Evolutionary conservation across 257 asterid species (phyloP), one percentile per base, ranked within the genome.

Genomic region (Agastache rugosa): DNA sequence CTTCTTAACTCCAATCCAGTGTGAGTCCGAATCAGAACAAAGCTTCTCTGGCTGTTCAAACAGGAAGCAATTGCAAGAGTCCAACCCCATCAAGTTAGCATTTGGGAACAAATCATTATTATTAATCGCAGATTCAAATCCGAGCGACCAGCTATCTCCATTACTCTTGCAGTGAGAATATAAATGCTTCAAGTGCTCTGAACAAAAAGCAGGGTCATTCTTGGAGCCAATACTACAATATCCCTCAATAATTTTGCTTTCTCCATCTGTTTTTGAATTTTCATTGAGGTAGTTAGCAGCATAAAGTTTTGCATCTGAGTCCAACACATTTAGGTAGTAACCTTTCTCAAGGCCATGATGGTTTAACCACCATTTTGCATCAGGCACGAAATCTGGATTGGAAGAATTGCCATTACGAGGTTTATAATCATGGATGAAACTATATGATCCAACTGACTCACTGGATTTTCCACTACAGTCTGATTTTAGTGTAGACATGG

Each of bases 1-100:
- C 67, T 84, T 84, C 84, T 83, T 59, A 45, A 88, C 77, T 51
- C 82, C 91, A 53, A 79, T 65, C 85, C 87, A 84, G 19, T 84
- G 68, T 11, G 88, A 81, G 58, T 86, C 89, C 67, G 78, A 12
- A 59, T 82, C 72, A 60, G 91, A 75, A 73, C 63, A 75, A 73
- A 69, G 80, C 81, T 83, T 85, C 34, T 77, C 73, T 3, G 85
- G 64, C 39, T 63, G 34, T 45, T 80, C 85, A 50, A 71, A 42
- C 19, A 67, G 83, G 19, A 53, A 50, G 78, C 19, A 27, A 44
- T 29, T 56, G 74, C 51, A 72, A 68, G 81, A 34, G 58, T 75
- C 81, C 54, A 73, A 72, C 31, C 75, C 77, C 77, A 39, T 6
- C 69, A 76, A 54, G 48, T 73, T 54, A 39, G 74, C 73, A 78